Evolutionary conservation across 2,329 filamentous ascomycete species (phyloP), one percentile per base, ranked within the genome.

Genomic region (Dactylellina cionopaga): DNA sequence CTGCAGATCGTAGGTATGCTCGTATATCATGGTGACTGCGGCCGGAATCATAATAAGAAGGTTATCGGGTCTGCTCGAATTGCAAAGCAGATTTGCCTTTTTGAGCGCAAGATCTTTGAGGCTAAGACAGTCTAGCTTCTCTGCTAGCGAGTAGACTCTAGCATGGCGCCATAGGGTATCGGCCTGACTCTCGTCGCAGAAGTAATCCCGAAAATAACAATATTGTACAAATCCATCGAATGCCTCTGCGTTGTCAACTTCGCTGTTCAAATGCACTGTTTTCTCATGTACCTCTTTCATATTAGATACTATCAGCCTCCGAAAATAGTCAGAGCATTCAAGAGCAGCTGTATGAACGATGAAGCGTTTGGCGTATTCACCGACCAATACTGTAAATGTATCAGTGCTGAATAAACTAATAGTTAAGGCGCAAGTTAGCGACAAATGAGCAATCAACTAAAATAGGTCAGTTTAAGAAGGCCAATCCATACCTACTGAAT

Each of bases 161-260:
- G 65, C 65, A 17, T 70, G 65, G 3, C 33, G 22, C 2, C 6
- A 5, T 5, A 70, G 13, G 1, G 7, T 17, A 24, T 41, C 17
- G 3, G n/a, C 27, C 0, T 29, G 15, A 5, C 35, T 24, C 5
- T 33, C 47, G 24, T 33, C 41, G 24, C 39, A 62, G 13, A 15
- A 3, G 9, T 70, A 70, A 13, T 70, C 49, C 2, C 19, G 37
- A 9, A 70, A 46, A 27, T 70, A 70, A n/a, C 65, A 70, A 13
- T 62, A 62, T 35, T 70, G 65, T 10, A 62, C 44, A 25, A 70
- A 70, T 4, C 19, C 31, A 0, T 55, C 29, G 19, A 70, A 62
- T 22, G 65, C 56, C 6, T 55, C 47, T 1, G 31, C 17, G 6
- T 44, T 35, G n/a, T 70, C 65, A 1, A 62, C 47, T n/a, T 60